Conservation (phyloP, 1,284 basidiomycete genomes). For the Takashimella koratensis region DNA sequence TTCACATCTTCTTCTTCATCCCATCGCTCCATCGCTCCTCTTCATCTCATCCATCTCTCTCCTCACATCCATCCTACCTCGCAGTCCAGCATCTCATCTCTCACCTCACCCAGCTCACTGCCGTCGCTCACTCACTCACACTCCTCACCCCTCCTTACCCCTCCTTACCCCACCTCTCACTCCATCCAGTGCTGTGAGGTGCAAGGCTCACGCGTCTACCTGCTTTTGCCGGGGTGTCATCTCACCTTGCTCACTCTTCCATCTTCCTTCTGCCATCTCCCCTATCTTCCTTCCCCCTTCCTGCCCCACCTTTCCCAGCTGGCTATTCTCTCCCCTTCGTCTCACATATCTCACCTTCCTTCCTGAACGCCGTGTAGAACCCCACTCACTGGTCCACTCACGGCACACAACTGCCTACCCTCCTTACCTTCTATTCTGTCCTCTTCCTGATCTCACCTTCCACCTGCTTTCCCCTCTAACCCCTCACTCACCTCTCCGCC, state of each 20-base stretch:
- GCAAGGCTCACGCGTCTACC: too few species aligned
- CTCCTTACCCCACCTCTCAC: neutral
- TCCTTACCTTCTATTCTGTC: neutral
- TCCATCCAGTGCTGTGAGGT: too few species aligned
- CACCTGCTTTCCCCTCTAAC: too few species aligned
- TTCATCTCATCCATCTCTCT: neutral
- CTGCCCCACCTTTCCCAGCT: neutral
- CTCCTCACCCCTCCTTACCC: neutral
- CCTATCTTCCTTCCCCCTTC: neutral
- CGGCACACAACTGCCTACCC: neutral
- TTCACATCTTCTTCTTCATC: neutral
- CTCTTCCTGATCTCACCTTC: too few species aligned
- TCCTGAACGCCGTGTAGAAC: too few species aligned
- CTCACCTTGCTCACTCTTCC: neutral
- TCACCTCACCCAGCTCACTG: neutral
- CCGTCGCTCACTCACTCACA: neutral
- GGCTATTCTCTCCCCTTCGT: neutral
- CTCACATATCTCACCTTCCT: neutral
- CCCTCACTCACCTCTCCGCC: too few species aligned
- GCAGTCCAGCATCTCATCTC: slow-evolving; percentile 1
- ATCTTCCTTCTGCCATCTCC: neutral
- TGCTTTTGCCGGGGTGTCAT: too few species aligned
- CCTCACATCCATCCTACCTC: neutral
- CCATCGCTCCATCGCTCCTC: neutral
- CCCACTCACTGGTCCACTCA: neutral